Percentiles rank a stretch among this genome's conserved stretches.
Conservation (phyloP, 2,329 filamentous ascomycete genomes). For the Aspergillus fructus region DNA sequence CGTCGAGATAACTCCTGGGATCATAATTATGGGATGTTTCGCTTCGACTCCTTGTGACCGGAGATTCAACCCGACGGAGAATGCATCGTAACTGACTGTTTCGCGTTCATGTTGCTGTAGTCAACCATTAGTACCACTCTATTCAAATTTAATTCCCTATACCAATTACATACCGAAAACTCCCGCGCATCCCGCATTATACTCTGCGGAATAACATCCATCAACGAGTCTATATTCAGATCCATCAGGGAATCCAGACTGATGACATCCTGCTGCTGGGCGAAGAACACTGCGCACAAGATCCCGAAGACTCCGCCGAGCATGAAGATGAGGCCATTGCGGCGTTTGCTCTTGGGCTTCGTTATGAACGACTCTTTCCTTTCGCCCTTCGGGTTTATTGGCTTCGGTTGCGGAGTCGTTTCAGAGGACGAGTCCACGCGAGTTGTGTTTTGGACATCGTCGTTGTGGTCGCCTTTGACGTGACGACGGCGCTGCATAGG, state of each 20-base stretch:
- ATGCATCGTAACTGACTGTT: slow-evolving; percentile 87
- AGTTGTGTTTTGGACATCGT: slow-evolving; percentile 25
- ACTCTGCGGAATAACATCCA: slow-evolving; percentile 84
- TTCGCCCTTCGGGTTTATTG: neutral
- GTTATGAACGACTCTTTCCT: slow-evolving; percentile 29
- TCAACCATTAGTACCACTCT: neutral
- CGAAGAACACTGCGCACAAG: slow-evolving; percentile 85
- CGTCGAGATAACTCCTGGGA: slow-evolving; percentile 95
- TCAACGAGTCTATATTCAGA: slow-evolving; percentile 76
- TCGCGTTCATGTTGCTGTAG: slow-evolving; percentile 78
- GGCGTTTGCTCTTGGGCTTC: slow-evolving; percentile 62
- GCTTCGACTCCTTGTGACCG: slow-evolving; percentile 76
- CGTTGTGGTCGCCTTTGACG: slow-evolving; percentile 33
- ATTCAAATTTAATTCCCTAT: neutral
- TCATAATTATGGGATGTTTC: slow-evolving; percentile 90
- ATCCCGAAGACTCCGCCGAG: slow-evolving; percentile 89
- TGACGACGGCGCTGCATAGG: slow-evolving; percentile 44
- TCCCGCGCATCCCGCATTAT: slow-evolving; percentile 84
- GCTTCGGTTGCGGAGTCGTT: neutral
- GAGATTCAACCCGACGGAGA: slow-evolving; percentile 83
- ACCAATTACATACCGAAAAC: slow-evolving; percentile 62
- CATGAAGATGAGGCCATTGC: slow-evolving; percentile 78
- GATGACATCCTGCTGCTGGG: slow-evolving; percentile 83
- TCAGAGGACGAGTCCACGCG: slow-evolving; percentile 16
- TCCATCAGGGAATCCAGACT: slow-evolving; percentile 71